Evolutionary conservation across 345 rosid species (phyloP).

Genomic region (Laguncularia racemosa): DNA sequence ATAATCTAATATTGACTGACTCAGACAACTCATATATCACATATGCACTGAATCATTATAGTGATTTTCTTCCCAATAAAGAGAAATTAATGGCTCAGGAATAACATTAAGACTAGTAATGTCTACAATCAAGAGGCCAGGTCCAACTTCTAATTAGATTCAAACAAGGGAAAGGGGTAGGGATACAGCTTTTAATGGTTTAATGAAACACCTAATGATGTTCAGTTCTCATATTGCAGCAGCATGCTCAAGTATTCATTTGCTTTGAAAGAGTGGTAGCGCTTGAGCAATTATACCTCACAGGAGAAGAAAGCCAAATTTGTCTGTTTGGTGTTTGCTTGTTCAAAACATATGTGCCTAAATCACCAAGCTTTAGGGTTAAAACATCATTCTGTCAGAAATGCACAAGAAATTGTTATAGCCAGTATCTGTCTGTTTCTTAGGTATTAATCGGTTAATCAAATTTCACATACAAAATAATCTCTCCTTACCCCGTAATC

Average conservation of each 20-base stretch:
- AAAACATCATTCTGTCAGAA: slow-evolving; percentile 77
- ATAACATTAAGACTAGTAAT: too few species aligned
- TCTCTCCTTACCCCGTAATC: slow-evolving; percentile 77
- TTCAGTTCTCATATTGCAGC: background rate
- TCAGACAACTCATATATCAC: too few species aligned
- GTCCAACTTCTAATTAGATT: background rate
- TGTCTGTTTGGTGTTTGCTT: slow-evolving; percentile 92
- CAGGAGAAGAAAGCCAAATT: slow-evolving; percentile 88
- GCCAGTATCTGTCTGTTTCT: background rate
- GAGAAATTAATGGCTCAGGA: too few species aligned
- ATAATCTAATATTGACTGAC: too few species aligned
- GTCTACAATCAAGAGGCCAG: background rate
- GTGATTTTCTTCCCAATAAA: too few species aligned
- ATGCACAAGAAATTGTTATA: slow-evolving; percentile 1
- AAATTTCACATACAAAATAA: slow-evolving; percentile 4
- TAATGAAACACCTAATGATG: background rate
- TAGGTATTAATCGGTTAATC: background rate
- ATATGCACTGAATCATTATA: too few species aligned
- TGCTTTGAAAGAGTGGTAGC: background rate
- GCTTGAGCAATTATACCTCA: slow-evolving; percentile 37
- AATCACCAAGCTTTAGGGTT: slow-evolving; percentile 67
- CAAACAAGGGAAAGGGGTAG: background rate
- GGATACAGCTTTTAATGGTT: background rate
- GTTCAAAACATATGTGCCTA: slow-evolving; percentile 84
- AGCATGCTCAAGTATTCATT: background rate